phyloP scores from a whole-genome alignment of 257 asterid species.

The Galeopsis tetrahit region DNA sequence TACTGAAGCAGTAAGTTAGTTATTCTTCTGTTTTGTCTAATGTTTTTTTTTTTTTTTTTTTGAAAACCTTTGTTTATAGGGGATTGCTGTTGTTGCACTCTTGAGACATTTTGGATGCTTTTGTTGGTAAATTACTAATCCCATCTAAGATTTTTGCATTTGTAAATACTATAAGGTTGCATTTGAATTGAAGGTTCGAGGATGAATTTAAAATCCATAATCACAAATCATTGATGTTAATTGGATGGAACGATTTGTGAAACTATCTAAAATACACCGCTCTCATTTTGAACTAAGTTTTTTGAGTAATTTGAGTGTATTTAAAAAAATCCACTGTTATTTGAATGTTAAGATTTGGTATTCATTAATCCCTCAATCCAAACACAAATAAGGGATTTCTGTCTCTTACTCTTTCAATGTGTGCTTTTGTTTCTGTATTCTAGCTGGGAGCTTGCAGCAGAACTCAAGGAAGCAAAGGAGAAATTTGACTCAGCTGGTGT shows the following conservation, averaged over 20 bases:
- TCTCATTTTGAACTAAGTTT: neutral
- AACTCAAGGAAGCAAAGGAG: conserved; percentile 66
- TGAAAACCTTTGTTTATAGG: conserved; percentile 47
- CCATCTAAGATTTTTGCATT: neutral
- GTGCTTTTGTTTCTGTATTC: conserved; percentile 22
- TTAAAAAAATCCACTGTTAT: neutral
- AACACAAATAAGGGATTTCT: neutral
- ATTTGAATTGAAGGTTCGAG: neutral
- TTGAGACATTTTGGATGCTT: conserved; percentile 93
- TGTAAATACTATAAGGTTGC: neutral
- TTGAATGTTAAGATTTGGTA: neutral
- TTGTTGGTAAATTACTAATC: conserved; percentile 65
- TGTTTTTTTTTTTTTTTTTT: neutral
- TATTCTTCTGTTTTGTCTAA: neutral
- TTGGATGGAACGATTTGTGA: neutral
- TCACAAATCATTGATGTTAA: neutral
- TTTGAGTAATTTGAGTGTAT: neutral
- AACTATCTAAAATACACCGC: neutral
- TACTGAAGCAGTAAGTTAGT: neutral
- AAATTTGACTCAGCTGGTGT: conserved; percentile 80
- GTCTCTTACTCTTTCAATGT: neutral
- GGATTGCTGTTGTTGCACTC: conserved; percentile 86
- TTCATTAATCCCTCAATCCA: neutral
- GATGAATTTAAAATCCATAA: neutral
- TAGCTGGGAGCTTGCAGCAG: conserved; percentile 91